Conservation (phyloP, 352 stramenopile species). For the Pythium aristosporum region DNA sequence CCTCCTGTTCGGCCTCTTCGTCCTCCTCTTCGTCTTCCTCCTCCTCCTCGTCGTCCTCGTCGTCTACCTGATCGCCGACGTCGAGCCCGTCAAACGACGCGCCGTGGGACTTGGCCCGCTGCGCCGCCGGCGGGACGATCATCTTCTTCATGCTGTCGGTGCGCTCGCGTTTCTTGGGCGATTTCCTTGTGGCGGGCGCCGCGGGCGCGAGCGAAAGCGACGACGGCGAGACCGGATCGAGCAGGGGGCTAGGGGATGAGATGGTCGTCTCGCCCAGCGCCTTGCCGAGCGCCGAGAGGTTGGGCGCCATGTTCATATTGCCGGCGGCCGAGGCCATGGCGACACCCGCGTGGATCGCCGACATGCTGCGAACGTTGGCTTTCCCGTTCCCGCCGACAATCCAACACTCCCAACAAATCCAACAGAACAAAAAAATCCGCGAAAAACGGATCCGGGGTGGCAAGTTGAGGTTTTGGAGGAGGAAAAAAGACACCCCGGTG, state of each 20-base stretch:
- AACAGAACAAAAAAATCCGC: conserved; percentile 2
- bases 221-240: conserved; percentile 18
- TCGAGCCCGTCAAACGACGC: conserved; percentile 24
- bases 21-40: conserved; percentile 25
- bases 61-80: conserved; percentile 12
- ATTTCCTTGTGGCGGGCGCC: conserved; percentile 34
- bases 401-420: conserved; percentile 8
- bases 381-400: too few relatives aligned
- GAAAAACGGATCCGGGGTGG: conserved; percentile 11
- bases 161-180: conserved; percentile 82
- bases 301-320: conserved; percentile 27
- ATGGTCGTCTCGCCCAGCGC: conserved; percentile 76
- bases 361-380: conserved; percentile 10
- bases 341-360: conserved; percentile 17
- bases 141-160: conserved; percentile 83
- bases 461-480: conserved; percentile 9
- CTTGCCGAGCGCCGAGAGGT: conserved; percentile 75
- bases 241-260: conserved; percentile 32
- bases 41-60: conserved; percentile 26
- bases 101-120: conserved; percentile 40
- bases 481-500: neutral
- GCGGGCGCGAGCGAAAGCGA: conserved; percentile 26
- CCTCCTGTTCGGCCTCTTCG: conserved; percentile 12
- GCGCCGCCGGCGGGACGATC: conserved; percentile 58
- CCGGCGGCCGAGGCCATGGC: conserved; percentile 3